These are phyloP conservation scores for Brachypodium distachyon DNA, from an alignment of 202 grass and related monocot species.

Conservation along the genomic window DNA sequence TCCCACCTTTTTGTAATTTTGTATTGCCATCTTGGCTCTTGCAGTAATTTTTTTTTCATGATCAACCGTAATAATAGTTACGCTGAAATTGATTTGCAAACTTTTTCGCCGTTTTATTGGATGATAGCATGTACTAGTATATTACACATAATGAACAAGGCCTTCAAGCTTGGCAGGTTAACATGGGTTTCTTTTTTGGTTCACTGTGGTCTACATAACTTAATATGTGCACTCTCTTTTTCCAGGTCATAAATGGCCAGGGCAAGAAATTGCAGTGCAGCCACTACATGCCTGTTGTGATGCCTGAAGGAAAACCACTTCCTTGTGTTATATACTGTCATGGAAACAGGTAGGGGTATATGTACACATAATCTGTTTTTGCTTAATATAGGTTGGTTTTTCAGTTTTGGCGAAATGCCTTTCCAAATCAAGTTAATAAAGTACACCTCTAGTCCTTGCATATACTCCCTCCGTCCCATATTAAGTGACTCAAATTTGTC, in stretches of 20 bases:
- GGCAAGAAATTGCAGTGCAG: constrained; percentile 93
- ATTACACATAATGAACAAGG: not conserved
- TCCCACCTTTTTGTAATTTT: not conserved
- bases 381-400: not conserved
- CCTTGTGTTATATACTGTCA: constrained; percentile 99
- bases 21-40: not conserved
- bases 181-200: not conserved
- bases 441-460: not conserved
- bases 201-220: not conserved
- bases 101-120: not conserved
- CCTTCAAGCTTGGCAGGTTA: not conserved
- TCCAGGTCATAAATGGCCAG: constrained; percentile 83
- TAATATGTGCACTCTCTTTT: constrained; percentile 6
- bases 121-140: too few species aligned
- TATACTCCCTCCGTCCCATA: too few species aligned
- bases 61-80: not conserved
- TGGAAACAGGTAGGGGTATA: constrained; percentile 77
- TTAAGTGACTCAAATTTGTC: too few species aligned
- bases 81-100: not conserved
- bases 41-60: not conserved
- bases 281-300: constrained; percentile 75
- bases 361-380: not conserved
- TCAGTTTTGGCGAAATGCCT: constrained; percentile 3
- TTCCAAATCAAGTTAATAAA: not conserved
- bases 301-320: constrained; percentile 80